Percentiles rank a stretch among this genome's conserved stretches.
phyloP scores from a whole-genome alignment of 1,284 basidiomycete genomes.

The Trichosporon inkin region DNA sequence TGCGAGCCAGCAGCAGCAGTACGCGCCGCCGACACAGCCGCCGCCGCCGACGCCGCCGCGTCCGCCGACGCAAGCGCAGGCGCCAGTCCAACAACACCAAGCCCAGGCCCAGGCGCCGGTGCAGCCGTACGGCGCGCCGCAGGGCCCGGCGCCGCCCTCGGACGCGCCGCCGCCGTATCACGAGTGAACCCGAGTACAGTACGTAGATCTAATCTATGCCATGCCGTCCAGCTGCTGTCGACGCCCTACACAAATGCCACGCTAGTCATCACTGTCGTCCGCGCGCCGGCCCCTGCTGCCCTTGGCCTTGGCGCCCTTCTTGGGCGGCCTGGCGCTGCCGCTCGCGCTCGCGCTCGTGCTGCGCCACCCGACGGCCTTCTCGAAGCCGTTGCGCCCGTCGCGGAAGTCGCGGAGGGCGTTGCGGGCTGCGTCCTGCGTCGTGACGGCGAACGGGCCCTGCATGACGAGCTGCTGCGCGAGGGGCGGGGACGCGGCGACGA shows the following conservation, averaged over 20 bases:
- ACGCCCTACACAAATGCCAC: neutral
- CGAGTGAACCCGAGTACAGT: neutral
- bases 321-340: neutral
- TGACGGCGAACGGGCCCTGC: slow-evolving; percentile 64
- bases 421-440: slow-evolving; percentile 70
- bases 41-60: too few relatives aligned
- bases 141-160: neutral
- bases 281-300: neutral
- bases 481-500: slow-evolving; percentile 81
- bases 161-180: neutral
- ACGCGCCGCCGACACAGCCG: too few relatives aligned
- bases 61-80: too few relatives aligned
- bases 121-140: neutral
- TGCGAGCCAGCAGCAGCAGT: too few relatives aligned
- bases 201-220: neutral
- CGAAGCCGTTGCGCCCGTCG: slow-evolving; percentile 77
- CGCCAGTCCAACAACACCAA: too few relatives aligned
- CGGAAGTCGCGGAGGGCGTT: slow-evolving; percentile 80
- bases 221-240: too few relatives aligned
- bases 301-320: neutral
- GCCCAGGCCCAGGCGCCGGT: too few relatives aligned
- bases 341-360: slow-evolving; percentile 53
- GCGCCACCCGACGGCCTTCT: slow-evolving; percentile 81
- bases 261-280: neutral
- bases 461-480: slow-evolving; percentile 79